Percentiles rank a stretch among this genome's conserved stretches.
Conservation (phyloP, 2,329 filamentous ascomycete species). For the Cordyceps farinosa region DNA sequence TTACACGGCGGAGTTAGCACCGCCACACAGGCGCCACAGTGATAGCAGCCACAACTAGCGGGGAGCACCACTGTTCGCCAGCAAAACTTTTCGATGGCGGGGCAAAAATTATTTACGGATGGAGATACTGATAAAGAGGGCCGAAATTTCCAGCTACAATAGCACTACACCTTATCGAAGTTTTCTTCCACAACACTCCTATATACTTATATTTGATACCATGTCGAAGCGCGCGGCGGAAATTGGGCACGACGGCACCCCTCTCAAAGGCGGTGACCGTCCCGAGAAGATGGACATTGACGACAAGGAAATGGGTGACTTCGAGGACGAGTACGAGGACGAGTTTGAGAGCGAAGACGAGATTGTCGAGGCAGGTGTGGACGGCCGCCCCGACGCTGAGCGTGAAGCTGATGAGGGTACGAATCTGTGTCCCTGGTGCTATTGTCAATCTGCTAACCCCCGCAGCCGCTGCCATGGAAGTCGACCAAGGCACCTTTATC, state of each 20-base stretch:
- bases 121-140: conserved; percentile 15
- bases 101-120: conserved; percentile 13
- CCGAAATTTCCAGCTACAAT: neutral
- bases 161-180: neutral
- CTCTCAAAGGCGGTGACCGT: conserved; percentile 59
- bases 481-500: conserved; percentile 93
- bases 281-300: conserved; percentile 66
- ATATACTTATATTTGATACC: neutral
- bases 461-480: conserved; percentile 65
- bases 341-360: conserved; percentile 88
- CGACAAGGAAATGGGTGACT: conserved; percentile 68
- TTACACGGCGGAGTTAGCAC: neutral
- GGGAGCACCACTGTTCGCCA: neutral
- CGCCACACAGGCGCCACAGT: neutral
- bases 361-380: conserved; percentile 89
- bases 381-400: conserved; percentile 88
- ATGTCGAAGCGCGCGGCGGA: conserved; percentile 63
- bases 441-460: conserved; percentile 27
- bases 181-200: neutral
- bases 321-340: conserved; percentile 93
- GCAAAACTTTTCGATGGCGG: conserved; percentile 16
- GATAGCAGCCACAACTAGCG: conserved; percentile 1
- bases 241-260: conserved; percentile 40
- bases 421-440: conserved; percentile 33
- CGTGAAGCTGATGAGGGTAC: conserved; percentile 78